These are phyloP conservation scores for Eucalyptus camaldulensis DNA, from an alignment of 345 rosid genomes.

Conservation along the genomic window DNA sequence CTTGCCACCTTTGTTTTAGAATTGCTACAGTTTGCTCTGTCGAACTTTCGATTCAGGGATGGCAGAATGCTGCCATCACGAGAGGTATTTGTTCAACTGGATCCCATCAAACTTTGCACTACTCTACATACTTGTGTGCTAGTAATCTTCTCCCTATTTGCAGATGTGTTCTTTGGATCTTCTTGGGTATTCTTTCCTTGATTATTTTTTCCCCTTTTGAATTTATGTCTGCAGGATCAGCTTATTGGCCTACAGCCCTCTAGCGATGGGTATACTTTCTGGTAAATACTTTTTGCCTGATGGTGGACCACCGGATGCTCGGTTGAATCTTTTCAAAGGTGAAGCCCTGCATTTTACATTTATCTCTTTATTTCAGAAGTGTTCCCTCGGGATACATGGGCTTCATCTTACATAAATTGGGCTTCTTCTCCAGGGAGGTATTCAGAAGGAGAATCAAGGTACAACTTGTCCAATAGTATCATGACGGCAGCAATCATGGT, in stretches of 20 bases:
- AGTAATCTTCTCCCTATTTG: not conserved
- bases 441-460: slow-evolving; percentile 48
- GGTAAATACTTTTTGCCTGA: slow-evolving; percentile 43
- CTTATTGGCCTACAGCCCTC: slow-evolving; percentile 55
- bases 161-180: not conserved
- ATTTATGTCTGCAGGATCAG: slow-evolving; percentile 15
- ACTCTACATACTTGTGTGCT: not conserved
- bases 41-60: slow-evolving; percentile 45
- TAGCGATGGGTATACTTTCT: slow-evolving; percentile 63
- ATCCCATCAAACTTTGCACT: not conserved
- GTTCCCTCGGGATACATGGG: not conserved
- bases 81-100: slow-evolving; percentile 20
- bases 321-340: slow-evolving; percentile 49
- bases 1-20: slow-evolving; percentile 11
- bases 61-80: slow-evolving; percentile 57
- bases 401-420: not conserved
- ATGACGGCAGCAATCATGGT: slow-evolving; percentile 24
- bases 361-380: not conserved
- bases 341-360: not conserved
- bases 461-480: slow-evolving; percentile 15
- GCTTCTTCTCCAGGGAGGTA: slow-evolving; percentile 24
- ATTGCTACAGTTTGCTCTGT: slow-evolving; percentile 42
- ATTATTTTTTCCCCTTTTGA: not conserved
- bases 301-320: slow-evolving; percentile 33
- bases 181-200: not conserved